Evolutionary conservation across 2,329 filamentous ascomycete genomes (phyloP), one percentile per base, ranked within the genome.

Genomic region (Trichoderma sp.): DNA sequence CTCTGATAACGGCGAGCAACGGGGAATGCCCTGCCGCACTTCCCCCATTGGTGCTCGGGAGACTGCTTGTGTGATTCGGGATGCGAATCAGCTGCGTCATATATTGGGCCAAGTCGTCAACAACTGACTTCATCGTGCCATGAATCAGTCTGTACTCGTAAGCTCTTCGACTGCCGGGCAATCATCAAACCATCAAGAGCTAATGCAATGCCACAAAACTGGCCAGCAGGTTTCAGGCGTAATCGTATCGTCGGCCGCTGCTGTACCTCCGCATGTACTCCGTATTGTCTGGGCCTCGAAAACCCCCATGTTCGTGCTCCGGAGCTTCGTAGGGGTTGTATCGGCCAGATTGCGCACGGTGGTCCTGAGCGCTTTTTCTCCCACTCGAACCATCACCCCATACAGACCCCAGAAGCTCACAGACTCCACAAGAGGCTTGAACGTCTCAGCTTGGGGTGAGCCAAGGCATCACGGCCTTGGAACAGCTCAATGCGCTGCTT

Each of bases 331-430:
- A 60, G 48, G 45, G 57, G 48, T 34, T 26, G 28, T 39, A 41
- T 54, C 19, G 60, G 50, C 60, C 58, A 39, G 41, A 63, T 30
- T 43, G 58, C 44, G 58, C 48, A 62, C 59, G 39, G 59, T 54
- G 24, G 39, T 62, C 48, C 47, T 63, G 60, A 55, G 60, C 50
- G 60, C 50, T 63, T 63, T 63, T 63, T 55, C 19, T 54, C 50
- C 14, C 43, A n/a, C 59, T 62, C 60, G 60, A 63, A 55, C 59
- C 60, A 62, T 54, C 41, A 63, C 60, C 60, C 60, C 60, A 63
- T 63, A 45, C 60, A 12, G 59, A 62, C 50, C 60, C 60, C 50
- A 52, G 50, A 44, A 51, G 21, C 26, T 21, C 45, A 10, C 21
- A 26, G 28, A 54, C 60, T 47, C 60, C 60, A 63, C 60, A 21